Conservation (phyloP, 768 basidiomycete genomes). For the Epithele typhae region DNA sequence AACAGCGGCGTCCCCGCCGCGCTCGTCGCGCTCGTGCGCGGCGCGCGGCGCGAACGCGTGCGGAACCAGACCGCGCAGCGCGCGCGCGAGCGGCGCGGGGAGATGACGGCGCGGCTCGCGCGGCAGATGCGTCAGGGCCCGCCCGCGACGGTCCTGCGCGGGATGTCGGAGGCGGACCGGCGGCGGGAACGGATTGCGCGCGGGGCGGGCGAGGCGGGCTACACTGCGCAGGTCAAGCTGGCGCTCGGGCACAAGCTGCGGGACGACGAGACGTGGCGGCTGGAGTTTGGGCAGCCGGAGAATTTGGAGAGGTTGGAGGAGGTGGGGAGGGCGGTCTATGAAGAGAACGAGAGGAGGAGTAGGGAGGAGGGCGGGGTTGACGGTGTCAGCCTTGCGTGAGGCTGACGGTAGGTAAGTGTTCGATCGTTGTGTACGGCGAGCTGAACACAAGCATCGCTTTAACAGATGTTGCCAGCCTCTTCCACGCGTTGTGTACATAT, state of each 20-base stretch:
- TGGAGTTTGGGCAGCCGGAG: conserved; percentile 28
- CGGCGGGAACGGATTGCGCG: conserved; percentile 46
- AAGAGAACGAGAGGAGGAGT: conserved; percentile 25
- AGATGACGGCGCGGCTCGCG: conserved; percentile 46
- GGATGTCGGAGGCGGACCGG: conserved; percentile 46
- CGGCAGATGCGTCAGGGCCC: conserved; percentile 49
- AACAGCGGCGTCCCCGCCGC: conserved; percentile 41
- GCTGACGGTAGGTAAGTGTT: too few relatives aligned
- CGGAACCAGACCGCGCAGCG: conserved; percentile 61
- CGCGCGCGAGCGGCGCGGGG: conserved; percentile 59
- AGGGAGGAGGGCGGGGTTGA: too few relatives aligned
- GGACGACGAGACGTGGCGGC: conserved; percentile 30
- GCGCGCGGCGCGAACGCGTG: conserved; percentile 57
- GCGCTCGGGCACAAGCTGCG: conserved; percentile 47
- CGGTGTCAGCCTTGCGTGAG: too few relatives aligned
- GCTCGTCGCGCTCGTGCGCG: conserved; percentile 44
- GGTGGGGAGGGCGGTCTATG: conserved; percentile 24
- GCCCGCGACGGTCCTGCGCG: conserved; percentile 54
- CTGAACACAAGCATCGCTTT: too few relatives aligned
- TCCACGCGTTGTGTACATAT: too few relatives aligned
- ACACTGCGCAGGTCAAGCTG: conserved; percentile 61
- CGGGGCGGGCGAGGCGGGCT: conserved; percentile 62
- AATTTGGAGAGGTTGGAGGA: conserved; percentile 24
- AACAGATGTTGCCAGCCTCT: too few relatives aligned
- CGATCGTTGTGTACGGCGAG: too few relatives aligned